A percentile compares a stretch with the other conserved stretches of the same genome.
phyloP scores from a whole-genome alignment of 2,329 filamentous ascomycete genomes.

The Chrysoporthe austroafricana region DNA sequence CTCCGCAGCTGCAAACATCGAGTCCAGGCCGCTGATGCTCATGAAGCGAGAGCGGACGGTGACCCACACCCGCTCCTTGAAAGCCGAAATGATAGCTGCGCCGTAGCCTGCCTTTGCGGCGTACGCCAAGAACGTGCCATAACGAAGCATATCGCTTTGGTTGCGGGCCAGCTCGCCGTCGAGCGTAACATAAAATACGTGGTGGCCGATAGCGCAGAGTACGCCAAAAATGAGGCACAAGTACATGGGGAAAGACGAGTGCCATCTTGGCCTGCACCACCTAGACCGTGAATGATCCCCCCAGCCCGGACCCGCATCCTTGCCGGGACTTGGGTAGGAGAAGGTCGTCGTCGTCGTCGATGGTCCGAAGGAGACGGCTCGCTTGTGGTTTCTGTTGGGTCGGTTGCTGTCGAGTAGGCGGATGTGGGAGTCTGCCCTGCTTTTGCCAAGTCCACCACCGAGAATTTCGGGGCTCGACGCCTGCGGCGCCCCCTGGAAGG shows the following conservation, averaged over 20 bases:
- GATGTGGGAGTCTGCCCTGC: conserved; percentile 17
- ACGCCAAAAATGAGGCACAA: conserved; percentile 43
- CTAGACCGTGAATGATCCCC: neutral
- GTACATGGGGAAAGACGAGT: conserved; percentile 39
- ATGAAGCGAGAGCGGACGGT: conserved; percentile 34
- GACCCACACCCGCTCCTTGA: conserved; percentile 35
- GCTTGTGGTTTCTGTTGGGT: conserved; percentile 1
- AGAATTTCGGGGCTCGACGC: conserved; percentile 9
- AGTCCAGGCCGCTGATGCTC: conserved; percentile 37
- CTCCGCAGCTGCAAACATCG: conserved; percentile 43
- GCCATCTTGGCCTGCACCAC: conserved; percentile 26
- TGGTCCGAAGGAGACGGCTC: conserved; percentile 22
- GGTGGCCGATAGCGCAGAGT: conserved; percentile 42
- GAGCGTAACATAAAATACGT: conserved; percentile 42
- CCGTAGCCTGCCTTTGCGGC: conserved; percentile 44
- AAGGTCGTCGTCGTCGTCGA: conserved; percentile 8
- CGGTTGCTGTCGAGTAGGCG: conserved; percentile 11
- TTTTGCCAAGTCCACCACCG: neutral
- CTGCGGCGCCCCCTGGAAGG: conserved; percentile 12
- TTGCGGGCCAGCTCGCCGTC: conserved; percentile 39
- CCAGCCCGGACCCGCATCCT: neutral
- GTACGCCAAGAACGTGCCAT: conserved; percentile 44
- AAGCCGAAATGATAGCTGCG: conserved; percentile 39
- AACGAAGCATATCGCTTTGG: conserved; percentile 44
- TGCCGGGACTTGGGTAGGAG: neutral